Conservation (phyloP, 2,329 filamentous ascomycete genomes). For the Macroventuria anomochaeta region DNA sequence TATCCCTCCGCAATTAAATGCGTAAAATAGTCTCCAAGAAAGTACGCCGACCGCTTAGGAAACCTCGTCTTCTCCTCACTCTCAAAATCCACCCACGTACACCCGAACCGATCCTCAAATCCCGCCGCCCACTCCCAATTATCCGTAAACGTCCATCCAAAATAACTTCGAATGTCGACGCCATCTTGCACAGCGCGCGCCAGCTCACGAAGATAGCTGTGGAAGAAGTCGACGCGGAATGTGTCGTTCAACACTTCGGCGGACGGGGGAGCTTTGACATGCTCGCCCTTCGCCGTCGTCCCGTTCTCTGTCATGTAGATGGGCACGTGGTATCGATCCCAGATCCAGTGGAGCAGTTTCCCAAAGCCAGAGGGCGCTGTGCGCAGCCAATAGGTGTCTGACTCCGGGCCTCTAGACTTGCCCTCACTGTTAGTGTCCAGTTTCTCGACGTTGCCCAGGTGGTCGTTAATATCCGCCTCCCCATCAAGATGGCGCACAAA, state of each 20-base stretch:
- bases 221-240: conserved; percentile 50
- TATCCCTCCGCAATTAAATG: background rate
- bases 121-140: conserved; percentile 56
- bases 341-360: conserved; percentile 52
- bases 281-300: conserved; percentile 46
- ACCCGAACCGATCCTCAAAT: conserved; percentile 51
- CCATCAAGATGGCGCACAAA: conserved; percentile 47
- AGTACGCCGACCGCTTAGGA: conserved; percentile 41
- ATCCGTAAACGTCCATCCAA: conserved; percentile 53
- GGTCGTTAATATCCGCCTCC: conserved; percentile 50
- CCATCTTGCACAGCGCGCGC: conserved; percentile 48
- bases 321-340: conserved; percentile 50
- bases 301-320: conserved; percentile 56
- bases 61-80: conserved; percentile 48
- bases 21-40: conserved; percentile 18
- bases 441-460: conserved; percentile 51
- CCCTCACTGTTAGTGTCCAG: conserved; percentile 42
- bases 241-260: conserved; percentile 50
- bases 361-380: conserved; percentile 45
- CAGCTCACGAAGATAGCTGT: conserved; percentile 49
- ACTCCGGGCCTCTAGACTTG: conserved; percentile 44
- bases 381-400: conserved; percentile 51
- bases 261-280: conserved; percentile 33
- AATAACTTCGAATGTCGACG: conserved; percentile 51
- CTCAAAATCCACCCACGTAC: conserved; percentile 52